Conservation (phyloP, 129 eudicot species). For the Logfia minima region DNA sequence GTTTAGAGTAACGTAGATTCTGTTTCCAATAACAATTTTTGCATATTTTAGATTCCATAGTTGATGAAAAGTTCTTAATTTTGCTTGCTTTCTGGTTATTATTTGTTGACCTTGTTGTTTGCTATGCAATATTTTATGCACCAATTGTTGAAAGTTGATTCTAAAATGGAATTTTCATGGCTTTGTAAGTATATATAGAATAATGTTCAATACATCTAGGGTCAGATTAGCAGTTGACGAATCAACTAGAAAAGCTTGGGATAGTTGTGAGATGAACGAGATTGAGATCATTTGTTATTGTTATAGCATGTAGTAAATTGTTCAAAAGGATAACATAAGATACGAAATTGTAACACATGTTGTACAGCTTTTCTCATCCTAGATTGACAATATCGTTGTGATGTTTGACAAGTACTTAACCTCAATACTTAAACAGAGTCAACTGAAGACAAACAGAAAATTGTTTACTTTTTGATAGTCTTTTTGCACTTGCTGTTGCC, state of each 20-base stretch:
- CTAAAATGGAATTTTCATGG: not conserved
- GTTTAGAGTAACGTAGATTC: constrained; percentile 4
- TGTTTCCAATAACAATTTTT: constrained; percentile 11
- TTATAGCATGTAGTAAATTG: not conserved
- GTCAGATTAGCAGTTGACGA: not conserved
- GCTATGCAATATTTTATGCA: not conserved
- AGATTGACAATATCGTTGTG: too few species aligned
- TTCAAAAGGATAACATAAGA: too few species aligned
- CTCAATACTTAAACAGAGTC: too few species aligned
- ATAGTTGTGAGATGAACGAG: not conserved
- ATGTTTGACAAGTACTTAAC: too few species aligned
- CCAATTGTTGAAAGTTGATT: not conserved
- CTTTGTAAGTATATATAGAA: too few species aligned
- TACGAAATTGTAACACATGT: too few species aligned
- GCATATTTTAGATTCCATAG: constrained; percentile 9
- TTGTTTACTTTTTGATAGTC: too few species aligned
- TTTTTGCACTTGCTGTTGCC: too few species aligned
- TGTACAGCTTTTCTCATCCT: too few species aligned
- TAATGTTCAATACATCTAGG: not conserved
- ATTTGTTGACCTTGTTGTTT: not conserved
- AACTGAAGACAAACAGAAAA: too few species aligned
- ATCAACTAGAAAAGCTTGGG: not conserved
- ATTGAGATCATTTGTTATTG: not conserved
- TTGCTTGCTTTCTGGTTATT: not conserved
- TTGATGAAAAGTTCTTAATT: not conserved